These are phyloP conservation scores for Mycena venus DNA, from an alignment of 768 basidiomycete genomes.

Conservation along the genomic window DNA sequence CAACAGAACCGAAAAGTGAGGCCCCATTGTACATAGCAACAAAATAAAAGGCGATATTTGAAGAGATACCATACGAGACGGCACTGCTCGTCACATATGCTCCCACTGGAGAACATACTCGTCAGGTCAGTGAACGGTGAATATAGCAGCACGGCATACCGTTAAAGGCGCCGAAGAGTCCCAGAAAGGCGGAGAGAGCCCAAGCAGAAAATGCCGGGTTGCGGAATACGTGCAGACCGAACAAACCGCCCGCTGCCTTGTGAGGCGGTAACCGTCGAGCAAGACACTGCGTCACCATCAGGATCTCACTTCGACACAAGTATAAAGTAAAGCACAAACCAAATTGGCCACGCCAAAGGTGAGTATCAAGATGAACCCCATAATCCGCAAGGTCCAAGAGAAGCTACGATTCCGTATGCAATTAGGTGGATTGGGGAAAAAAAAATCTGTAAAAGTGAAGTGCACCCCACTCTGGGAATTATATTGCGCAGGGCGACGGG, in stretches of 20 bases:
- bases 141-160: not conserved
- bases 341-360: not conserved
- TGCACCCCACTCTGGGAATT: not conserved
- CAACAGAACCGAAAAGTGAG: not conserved
- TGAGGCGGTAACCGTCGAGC: not conserved
- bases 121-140: not conserved
- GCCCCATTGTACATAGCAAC: not conserved
- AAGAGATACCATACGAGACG: not conserved
- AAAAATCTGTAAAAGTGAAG: not conserved
- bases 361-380: not conserved
- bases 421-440: not conserved
- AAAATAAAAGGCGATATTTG: not conserved
- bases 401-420: not conserved
- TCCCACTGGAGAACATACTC: not conserved
- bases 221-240: not conserved
- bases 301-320: not conserved
- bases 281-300: not conserved
- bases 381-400: not conserved
- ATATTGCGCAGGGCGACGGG: not conserved
- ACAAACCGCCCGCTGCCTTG: not conserved
- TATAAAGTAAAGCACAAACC: not conserved
- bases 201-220: not conserved
- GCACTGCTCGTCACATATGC: not conserved
- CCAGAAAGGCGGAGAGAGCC: not conserved
- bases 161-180: not conserved